These are phyloP conservation scores for Scedosporium dehoogii DNA, from an alignment of 2,329 filamentous ascomycete species.

Conservation along the genomic window DNA sequence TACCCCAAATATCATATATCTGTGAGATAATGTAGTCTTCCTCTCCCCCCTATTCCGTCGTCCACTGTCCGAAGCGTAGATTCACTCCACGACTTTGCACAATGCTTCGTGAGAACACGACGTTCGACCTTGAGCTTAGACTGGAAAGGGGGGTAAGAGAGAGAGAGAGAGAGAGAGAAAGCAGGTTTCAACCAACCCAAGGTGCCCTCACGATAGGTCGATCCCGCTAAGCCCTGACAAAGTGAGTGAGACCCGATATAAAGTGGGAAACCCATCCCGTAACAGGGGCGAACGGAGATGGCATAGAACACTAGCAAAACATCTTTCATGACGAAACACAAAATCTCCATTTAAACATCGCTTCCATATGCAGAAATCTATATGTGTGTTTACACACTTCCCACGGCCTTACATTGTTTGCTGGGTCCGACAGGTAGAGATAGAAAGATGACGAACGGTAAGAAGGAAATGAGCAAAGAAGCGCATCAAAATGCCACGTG, in stretches of 20 bases:
- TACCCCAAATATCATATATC: background rate
- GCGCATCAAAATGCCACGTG: slow-evolving; percentile 17
- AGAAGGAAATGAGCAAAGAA: background rate
- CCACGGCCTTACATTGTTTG: background rate
- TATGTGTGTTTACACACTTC: slow-evolving; percentile 2
- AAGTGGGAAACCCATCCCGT: too few relatives aligned
- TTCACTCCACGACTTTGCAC: too few relatives aligned
- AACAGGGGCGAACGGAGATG: too few relatives aligned
- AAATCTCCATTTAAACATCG: background rate
- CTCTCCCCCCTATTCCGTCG: too few relatives aligned
- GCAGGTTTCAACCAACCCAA: too few relatives aligned
- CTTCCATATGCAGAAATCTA: slow-evolving; percentile 1
- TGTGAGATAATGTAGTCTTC: background rate
- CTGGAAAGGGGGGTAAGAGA: background rate
- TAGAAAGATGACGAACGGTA: background rate
- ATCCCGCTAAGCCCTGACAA: too few relatives aligned
- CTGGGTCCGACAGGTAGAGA: background rate
- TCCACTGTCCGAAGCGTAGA: too few relatives aligned
- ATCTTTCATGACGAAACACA: too few relatives aligned
- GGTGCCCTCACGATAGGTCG: too few relatives aligned
- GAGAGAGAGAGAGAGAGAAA: background rate
- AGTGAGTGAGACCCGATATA: too few relatives aligned
- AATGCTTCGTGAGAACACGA: too few relatives aligned
- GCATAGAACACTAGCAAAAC: too few relatives aligned
- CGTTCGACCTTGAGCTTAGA: background rate